phyloP scores from a whole-genome alignment of 768 basidiomycete species.

The Tremella mesenterica region DNA sequence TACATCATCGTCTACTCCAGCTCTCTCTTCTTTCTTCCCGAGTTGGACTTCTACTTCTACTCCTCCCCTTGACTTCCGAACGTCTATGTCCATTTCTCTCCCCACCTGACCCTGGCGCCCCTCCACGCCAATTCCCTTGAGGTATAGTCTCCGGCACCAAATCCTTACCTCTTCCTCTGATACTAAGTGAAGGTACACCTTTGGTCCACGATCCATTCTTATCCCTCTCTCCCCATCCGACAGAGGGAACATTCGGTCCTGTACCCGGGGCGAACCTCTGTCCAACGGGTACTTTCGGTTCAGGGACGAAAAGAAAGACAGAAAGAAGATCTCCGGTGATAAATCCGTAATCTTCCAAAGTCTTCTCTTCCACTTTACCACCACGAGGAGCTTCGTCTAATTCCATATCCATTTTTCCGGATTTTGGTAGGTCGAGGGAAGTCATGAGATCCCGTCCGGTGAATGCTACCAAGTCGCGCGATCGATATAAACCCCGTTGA shows the following conservation, averaged over 20 bases:
- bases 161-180: constrained; percentile 2
- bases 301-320: constrained; percentile 24
- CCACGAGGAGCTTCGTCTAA: constrained; percentile 11
- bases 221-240: constrained; percentile 13
- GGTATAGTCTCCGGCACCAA: constrained; percentile 3
- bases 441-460: constrained; percentile 29
- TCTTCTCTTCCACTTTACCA: constrained; percentile 31
- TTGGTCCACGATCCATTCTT: neutral
- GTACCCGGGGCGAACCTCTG: neutral
- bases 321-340: constrained; percentile 34
- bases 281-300: constrained; percentile 15
- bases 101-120: constrained; percentile 6
- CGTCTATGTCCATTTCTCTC: constrained; percentile 3
- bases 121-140: constrained; percentile 5
- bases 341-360: constrained; percentile 32
- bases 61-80: neutral
- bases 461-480: constrained; percentile 29
- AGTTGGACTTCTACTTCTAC: constrained; percentile 2
- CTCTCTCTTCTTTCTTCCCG: constrained; percentile 4
- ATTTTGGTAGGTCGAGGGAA: neutral
- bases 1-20: constrained; percentile 3
- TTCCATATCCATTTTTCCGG: constrained; percentile 17
- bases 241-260: constrained; percentile 5
- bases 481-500: constrained; percentile 28
- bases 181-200: constrained; percentile 1